These are phyloP conservation scores for Tetrapisispora taiwanensis DNA, from an alignment of 805 yeast genomes.

Conservation along the genomic window DNA sequence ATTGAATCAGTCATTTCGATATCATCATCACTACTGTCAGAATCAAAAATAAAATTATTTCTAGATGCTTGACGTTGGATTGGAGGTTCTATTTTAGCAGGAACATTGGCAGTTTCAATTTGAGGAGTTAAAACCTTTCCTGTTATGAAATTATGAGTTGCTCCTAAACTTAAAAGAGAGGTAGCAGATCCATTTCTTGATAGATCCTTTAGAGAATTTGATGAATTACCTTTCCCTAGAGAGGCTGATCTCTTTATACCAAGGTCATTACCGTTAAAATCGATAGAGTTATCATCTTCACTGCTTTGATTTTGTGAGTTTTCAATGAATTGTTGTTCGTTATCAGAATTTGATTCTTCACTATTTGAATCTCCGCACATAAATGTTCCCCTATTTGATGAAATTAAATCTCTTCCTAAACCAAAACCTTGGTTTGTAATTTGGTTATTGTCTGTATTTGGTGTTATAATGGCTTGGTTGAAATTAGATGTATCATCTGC, in stretches of 20 bases:
- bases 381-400: neutral
- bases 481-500: slow-evolving; percentile 9
- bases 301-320: slow-evolving; percentile 14
- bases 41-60: slow-evolving; percentile 22
- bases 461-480: neutral
- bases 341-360: slow-evolving; percentile 14
- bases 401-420: neutral
- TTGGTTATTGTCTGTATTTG: neutral
- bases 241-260: slow-evolving; percentile 21
- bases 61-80: slow-evolving; percentile 13
- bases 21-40: slow-evolving; percentile 24
- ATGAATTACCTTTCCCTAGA: slow-evolving; percentile 17
- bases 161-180: slow-evolving; percentile 6
- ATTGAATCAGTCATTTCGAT: slow-evolving; percentile 4
- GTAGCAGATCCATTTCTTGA: slow-evolving; percentile 7
- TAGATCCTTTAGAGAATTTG: slow-evolving; percentile 21
- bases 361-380: slow-evolving; percentile 21
- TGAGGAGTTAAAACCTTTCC: slow-evolving; percentile 16
- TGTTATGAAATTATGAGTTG: slow-evolving; percentile 25
- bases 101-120: slow-evolving; percentile 4
- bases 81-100: neutral
- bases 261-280: slow-evolving; percentile 8
- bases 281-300: slow-evolving; percentile 11
- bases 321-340: slow-evolving; percentile 24
- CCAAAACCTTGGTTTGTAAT: neutral